A percentile compares a stretch with the other conserved stretches of the same genome.
These are phyloP conservation scores for Erodium texanum DNA, from an alignment of 441 rosid genomes.

Conservation along the genomic window DNA sequence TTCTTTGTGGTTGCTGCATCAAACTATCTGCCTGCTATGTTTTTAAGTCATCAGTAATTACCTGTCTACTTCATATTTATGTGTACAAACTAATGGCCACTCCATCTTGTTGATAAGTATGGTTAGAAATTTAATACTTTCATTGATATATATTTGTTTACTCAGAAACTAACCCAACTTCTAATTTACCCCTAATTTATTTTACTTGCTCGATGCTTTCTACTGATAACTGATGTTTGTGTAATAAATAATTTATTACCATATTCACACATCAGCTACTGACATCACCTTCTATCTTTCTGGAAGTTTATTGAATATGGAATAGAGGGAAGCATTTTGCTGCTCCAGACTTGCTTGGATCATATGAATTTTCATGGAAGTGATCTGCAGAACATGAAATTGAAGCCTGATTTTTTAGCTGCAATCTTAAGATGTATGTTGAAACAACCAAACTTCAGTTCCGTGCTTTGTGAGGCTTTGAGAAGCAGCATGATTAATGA, in stretches of 20 bases:
- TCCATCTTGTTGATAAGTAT: not conserved
- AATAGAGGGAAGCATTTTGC: slow-evolving; percentile 43
- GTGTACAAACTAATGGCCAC: not conserved
- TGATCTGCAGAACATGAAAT: slow-evolving; percentile 35
- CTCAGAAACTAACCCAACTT: too few species aligned
- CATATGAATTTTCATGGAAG: slow-evolving; percentile 38
- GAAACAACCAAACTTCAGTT: slow-evolving; percentile 50
- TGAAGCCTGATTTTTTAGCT: slow-evolving; percentile 39
- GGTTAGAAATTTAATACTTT: not conserved
- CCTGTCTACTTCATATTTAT: not conserved
- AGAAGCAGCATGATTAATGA: slow-evolving; percentile 39
- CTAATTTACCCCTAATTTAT: not conserved
- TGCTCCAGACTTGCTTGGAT: slow-evolving; percentile 58
- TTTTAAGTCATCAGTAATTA: not conserved
- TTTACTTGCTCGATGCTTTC: not conserved
- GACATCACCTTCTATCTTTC: slow-evolving; percentile 4
- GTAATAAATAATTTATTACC: not conserved
- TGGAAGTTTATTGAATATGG: slow-evolving; percentile 65
- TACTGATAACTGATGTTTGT: not conserved
- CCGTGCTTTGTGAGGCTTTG: slow-evolving; percentile 58
- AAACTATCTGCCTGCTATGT: not conserved
- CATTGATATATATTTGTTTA: not conserved
- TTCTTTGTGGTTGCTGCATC: slow-evolving; percentile 1
- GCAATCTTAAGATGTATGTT: slow-evolving; percentile 49
- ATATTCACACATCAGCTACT: slow-evolving; percentile 2